Base-by-base conservation (phyloP, 2,329 filamentous ascomycete genomes). In the Diaporthe ilicicola region DNA sequence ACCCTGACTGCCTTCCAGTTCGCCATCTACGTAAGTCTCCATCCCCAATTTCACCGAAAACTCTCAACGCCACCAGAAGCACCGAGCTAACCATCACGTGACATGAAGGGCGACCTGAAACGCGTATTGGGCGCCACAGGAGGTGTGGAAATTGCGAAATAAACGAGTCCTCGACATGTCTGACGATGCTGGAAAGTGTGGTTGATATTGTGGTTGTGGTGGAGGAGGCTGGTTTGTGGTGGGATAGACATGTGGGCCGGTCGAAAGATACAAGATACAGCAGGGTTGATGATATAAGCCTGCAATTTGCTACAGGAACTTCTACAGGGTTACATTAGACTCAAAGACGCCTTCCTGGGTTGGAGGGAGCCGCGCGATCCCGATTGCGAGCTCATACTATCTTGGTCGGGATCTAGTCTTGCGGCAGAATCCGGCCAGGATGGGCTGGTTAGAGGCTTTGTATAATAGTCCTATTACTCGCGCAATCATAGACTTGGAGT, bases 101-200 rank as follows among this genome's bases (percentile, higher is more conserved):
- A 34, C 10, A 2, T 34, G 3, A 37, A 77, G 74, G 65, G 76
- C 73, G 87, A 89, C 77, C 85, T 92, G 77, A 93, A 93, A 87
- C 89, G 90, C 82, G 82, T 86, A 1, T 82, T 94, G 5, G 91
- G 91, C 69, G 93, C 93, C 65, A 89, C 87, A 17, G 91, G 91
- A n/a, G 93, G 92, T 83, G 91, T 94, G 42, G 92, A 94, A 83
- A 92, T 94, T 75, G 81, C 80, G 73, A 85, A 86, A 78, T 84
- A 84, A 82, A 53, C 13, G 42, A 34, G 6, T 34, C 19, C 2
- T 37, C 1, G 13, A 37, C 9, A 29, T 64, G 29, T 64, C 59
- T 24, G 29, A 27, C 22, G 59, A 64, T 37, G 29, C 59, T 12
- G 22, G 32, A 37, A 27, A 19, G 10, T 12, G 59, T 64, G 42